A percentile compares a stretch with the other conserved stretches of the same genome.
phyloP scores from a whole-genome alignment of 352 stramenopile species.

The Globisporangium barbulae region DNA sequence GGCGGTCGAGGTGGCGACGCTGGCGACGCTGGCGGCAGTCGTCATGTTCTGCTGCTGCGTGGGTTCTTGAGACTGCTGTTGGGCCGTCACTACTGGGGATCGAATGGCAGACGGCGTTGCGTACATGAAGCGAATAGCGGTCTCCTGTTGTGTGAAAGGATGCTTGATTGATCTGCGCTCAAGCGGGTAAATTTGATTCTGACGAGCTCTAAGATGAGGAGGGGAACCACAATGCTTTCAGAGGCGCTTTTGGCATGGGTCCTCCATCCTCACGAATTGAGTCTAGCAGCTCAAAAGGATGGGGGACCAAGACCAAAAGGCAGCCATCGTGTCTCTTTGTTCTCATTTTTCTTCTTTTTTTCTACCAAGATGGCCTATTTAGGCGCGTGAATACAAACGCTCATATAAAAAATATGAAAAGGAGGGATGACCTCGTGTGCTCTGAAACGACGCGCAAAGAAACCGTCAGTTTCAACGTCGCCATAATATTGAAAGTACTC shows the following conservation, averaged over 20 bases:
- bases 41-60: background rate
- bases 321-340: background rate
- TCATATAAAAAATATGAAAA: background rate
- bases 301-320: background rate
- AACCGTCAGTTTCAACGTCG: slow-evolving; percentile 5
- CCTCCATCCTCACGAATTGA: background rate
- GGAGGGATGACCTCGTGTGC: slow-evolving; percentile 6
- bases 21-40: background rate
- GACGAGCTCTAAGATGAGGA: background rate
- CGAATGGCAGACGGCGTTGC: background rate
- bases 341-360: background rate
- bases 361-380: background rate
- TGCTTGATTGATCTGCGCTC: slow-evolving; percentile 1
- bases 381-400: background rate
- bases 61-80: background rate
- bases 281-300: background rate
- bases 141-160: background rate
- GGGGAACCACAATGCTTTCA: background rate
- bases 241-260: background rate
- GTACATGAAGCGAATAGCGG: slow-evolving; percentile 1
- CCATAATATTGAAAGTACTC: background rate
- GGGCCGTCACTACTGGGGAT: background rate
- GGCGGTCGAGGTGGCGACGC: slow-evolving; percentile 8
- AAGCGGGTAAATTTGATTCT: slow-evolving; percentile 13
- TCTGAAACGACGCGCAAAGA: background rate